Conservation (phyloP, 768 basidiomycete genomes). For the Tubosaeta sp. region DNA sequence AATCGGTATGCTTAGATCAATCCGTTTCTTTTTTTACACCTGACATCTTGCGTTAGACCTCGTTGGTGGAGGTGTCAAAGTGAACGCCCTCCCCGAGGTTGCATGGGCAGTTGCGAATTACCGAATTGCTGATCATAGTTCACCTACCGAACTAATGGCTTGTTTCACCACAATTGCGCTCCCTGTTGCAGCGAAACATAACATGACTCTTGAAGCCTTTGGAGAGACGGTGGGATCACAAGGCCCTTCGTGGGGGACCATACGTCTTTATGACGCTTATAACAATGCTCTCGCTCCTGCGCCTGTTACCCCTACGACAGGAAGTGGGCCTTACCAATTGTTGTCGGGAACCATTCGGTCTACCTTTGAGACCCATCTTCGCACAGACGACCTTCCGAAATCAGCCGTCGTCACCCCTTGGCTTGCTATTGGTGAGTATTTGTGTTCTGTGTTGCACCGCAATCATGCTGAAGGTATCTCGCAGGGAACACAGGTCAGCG, state of each 20-base stretch:
- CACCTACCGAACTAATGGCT: slow-evolving; percentile 5
- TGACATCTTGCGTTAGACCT: slow-evolving; percentile 35
- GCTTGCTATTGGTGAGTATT: slow-evolving; percentile 13
- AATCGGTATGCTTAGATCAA: slow-evolving; percentile 15
- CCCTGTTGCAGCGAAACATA: slow-evolving; percentile 30
- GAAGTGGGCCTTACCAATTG: slow-evolving; percentile 35
- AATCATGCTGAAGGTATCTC: slow-evolving; percentile 1
- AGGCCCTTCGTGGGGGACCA: slow-evolving; percentile 31
- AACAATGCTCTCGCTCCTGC: slow-evolving; percentile 34
- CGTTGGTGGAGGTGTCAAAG: slow-evolving; percentile 39
- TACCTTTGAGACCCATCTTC: slow-evolving; percentile 31
- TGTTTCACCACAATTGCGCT: slow-evolving; percentile 6
- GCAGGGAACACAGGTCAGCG: slow-evolving; percentile 24
- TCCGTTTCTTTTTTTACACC: slow-evolving; percentile 1
- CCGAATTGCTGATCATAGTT: slow-evolving; percentile 33
- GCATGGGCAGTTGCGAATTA: slow-evolving; percentile 34
- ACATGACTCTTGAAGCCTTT: slow-evolving; percentile 40
- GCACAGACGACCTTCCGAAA: slow-evolving; percentile 19
- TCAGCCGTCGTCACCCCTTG: slow-evolving; percentile 37
- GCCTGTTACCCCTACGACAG: slow-evolving; percentile 38
- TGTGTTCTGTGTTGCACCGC: not conserved
- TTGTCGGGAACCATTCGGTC: slow-evolving; percentile 44
- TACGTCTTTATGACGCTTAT: slow-evolving; percentile 36
- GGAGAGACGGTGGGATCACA: slow-evolving; percentile 28
- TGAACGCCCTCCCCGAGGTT: slow-evolving; percentile 44